phyloP scores from a whole-genome alignment of 257 asterid species.

The Anisodus acutangulus region DNA sequence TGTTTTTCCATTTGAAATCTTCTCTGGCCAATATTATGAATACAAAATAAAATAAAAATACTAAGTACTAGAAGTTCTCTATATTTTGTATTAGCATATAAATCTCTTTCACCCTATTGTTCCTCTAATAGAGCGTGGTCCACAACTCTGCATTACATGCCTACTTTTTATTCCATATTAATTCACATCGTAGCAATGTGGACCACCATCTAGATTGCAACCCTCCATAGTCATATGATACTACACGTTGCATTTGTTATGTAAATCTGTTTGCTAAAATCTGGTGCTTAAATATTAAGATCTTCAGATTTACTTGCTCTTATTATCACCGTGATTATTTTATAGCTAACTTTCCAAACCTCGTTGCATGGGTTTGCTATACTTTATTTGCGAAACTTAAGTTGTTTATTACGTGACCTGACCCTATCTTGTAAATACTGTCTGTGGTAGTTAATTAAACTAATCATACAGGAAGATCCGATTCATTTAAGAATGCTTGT shows the following conservation, averaged over 20 bases:
- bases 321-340: neutral
- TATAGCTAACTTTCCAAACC: neutral
- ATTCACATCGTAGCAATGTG: slow-evolving; percentile 49
- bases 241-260: neutral
- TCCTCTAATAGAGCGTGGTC: slow-evolving; percentile 51
- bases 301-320: neutral
- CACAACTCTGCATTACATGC: slow-evolving; percentile 54
- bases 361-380: neutral
- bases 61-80: slow-evolving; percentile 30
- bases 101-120: slow-evolving; percentile 67
- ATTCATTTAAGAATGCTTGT: neutral
- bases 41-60: slow-evolving; percentile 35
- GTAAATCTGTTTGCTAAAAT: neutral
- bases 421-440: neutral
- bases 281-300: slow-evolving; percentile 3
- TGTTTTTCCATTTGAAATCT: neutral
- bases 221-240: slow-evolving; percentile 38
- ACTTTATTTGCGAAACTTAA: neutral
- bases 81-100: slow-evolving; percentile 50
- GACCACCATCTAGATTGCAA: slow-evolving; percentile 59
- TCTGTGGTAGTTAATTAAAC: slow-evolving; percentile 6
- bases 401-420: neutral
- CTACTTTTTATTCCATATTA: slow-evolving; percentile 57
- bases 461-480: neutral
- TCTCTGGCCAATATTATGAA: neutral